A percentile compares a stretch with the other conserved stretches of the same genome.
Evolutionary conservation across 169 alveolate genomes (phyloP).

Genomic region (Cryptosporidium ryanae): DNA sequence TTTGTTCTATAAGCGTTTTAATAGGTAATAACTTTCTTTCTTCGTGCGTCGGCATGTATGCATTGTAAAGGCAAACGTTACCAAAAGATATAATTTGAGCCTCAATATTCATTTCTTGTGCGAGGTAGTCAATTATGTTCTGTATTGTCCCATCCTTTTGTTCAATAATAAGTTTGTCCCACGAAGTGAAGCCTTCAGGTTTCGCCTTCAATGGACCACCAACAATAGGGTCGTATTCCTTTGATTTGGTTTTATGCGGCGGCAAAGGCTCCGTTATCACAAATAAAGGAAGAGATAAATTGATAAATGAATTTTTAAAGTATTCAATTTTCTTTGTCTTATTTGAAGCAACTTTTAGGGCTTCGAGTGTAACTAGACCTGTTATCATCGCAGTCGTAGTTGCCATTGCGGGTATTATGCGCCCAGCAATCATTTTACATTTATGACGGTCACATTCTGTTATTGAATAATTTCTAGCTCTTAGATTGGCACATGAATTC

Average conservation of each 20-base stretch:
- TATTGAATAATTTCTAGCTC: conserved; percentile 97
- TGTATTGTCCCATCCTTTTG: conserved; percentile 82
- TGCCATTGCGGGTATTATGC: conserved; percentile 99
- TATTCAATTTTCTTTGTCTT: conserved; percentile 77
- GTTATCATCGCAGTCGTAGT: conserved; percentile 99
- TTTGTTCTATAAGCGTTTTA: conserved; percentile 80
- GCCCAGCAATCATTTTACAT: conserved; percentile 98
- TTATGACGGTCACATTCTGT: conserved; percentile 90
- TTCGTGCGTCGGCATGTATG: conserved; percentile 85
- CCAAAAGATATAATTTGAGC: conserved; percentile 91
- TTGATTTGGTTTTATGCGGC: conserved; percentile 82
- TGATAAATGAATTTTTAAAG: conserved; percentile 95
- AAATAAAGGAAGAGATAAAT: conserved; percentile 93
- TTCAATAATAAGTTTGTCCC: conserved; percentile 94
- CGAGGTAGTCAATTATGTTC: conserved; percentile 78
- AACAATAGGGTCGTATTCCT: conserved; percentile 94
- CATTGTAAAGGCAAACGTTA: conserved; percentile 88
- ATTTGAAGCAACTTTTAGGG: conserved; percentile 82
- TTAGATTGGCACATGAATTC: conserved; percentile 94
- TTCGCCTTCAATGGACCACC: conserved; percentile 95
- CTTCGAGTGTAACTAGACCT: conserved; percentile 95
- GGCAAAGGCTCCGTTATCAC: conserved; percentile 92
- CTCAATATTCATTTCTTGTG: conserved; percentile 82
- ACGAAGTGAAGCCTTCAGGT: conserved; percentile 95
- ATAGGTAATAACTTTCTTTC: conserved; percentile 82